These are phyloP conservation scores for Heracleum sosnowskyi DNA, from an alignment of 129 eudicot species.

Conservation along the genomic window DNA sequence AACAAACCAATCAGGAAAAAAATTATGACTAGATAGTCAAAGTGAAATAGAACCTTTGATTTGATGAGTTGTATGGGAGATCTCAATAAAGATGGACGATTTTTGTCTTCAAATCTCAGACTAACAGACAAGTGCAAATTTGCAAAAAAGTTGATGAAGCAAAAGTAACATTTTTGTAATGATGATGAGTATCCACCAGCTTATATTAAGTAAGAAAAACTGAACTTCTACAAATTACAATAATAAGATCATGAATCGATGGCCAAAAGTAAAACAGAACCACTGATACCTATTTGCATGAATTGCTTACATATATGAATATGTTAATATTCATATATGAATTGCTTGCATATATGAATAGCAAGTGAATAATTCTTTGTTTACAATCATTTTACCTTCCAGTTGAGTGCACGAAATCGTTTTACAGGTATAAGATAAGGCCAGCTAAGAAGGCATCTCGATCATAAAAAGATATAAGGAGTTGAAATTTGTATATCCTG, in stretches of 20 bases:
- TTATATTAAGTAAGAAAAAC: not conserved
- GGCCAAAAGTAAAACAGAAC: too few species aligned
- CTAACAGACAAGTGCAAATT: not conserved
- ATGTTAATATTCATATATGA: not conserved
- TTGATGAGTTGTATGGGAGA: not conserved
- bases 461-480: not conserved
- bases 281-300: not conserved
- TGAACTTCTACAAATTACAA: not conserved
- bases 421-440: not conserved
- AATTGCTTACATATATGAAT: not conserved
- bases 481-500: not conserved
- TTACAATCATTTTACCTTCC: not conserved
- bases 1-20: conserved; percentile 6
- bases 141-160: not conserved
- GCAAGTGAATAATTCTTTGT: not conserved
- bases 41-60: not conserved
- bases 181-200: not conserved
- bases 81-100: too few species aligned
- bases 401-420: not conserved
- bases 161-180: not conserved
- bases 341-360: not conserved
- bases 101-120: not conserved
- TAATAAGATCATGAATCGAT: too few species aligned
- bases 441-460: not conserved
- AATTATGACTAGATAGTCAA: conserved; percentile 5